Conservation (phyloP, 2,329 filamentous ascomycete genomes). For the Incumbomyces lentus region DNA sequence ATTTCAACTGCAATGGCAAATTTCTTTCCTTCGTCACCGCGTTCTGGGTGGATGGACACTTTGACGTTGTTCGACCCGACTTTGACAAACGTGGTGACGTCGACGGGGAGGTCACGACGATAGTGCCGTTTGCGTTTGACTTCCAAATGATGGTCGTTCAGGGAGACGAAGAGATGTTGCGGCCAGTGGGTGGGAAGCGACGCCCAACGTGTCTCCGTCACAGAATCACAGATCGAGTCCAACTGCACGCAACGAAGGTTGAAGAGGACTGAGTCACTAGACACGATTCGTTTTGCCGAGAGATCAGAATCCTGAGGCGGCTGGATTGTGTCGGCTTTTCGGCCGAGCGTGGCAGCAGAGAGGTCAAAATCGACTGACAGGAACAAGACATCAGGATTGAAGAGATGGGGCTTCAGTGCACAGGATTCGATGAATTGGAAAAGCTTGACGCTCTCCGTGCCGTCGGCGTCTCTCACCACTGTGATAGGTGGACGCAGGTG, state of each 20-base stretch:
- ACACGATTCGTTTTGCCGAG: neutral
- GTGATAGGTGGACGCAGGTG: constrained; percentile 43
- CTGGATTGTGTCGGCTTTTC: constrained; percentile 4
- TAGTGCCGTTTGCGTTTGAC: constrained; percentile 61
- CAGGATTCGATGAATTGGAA: constrained; percentile 30
- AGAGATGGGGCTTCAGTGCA: constrained; percentile 22
- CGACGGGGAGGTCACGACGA: constrained; percentile 64
- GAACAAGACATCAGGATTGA: constrained; percentile 22
- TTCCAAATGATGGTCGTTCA: constrained; percentile 49
- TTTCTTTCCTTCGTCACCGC: constrained; percentile 23
- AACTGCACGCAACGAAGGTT: neutral
- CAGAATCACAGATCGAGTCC: neutral
- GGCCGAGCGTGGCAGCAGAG: constrained; percentile 17
- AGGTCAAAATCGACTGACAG: constrained; percentile 31
- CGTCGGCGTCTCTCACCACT: constrained; percentile 25
- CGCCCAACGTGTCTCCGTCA: constrained; percentile 49
- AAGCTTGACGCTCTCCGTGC: constrained; percentile 19
- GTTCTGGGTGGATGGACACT: constrained; percentile 38
- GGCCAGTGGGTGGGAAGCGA: constrained; percentile 61
- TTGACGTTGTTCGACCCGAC: constrained; percentile 53
- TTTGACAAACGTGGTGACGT: constrained; percentile 54
- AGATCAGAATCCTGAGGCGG: constrained; percentile 20
- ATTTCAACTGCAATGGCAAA: constrained; percentile 63
- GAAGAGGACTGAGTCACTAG: neutral
- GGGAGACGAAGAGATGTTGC: constrained; percentile 52